Conservation (phyloP, 2,329 filamentous ascomycete species). For the Cercospora nicotianae region DNA sequence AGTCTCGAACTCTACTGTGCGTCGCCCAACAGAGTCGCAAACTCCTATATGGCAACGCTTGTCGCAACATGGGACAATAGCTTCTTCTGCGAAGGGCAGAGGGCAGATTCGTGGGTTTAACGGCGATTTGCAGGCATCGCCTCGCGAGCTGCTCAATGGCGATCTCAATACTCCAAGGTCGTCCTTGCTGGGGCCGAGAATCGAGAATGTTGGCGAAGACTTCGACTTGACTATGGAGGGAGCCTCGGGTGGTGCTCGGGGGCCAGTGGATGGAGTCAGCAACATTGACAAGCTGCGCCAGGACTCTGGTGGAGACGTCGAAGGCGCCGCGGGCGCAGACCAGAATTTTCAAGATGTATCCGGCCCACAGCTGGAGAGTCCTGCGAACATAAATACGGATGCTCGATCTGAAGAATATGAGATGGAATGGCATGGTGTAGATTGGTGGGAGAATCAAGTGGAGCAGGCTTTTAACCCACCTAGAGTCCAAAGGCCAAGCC, state of each 20-base stretch:
- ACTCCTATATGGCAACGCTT: conserved; percentile 1
- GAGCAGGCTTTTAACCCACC: background rate
- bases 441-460: background rate
- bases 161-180: background rate
- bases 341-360: background rate
- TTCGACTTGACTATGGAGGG: conserved; percentile 9
- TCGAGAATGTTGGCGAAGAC: conserved; percentile 10
- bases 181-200: background rate
- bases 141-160: background rate
- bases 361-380: background rate
- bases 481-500: background rate
- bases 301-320: background rate
- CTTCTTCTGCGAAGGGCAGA: conserved; percentile 8
- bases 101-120: background rate
- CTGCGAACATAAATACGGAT: background rate
- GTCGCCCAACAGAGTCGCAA: background rate
- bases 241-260: background rate
- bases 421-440: background rate
- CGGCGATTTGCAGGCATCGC: background rate
- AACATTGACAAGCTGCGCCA: background rate
- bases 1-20: background rate
- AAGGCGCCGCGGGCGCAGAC: background rate
- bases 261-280: background rate
- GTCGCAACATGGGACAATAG: conserved; percentile 2
- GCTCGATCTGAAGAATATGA: background rate